These are phyloP conservation scores for Rhizophagus clarus DNA, from an alignment of 192 early-diverging fungal genomes.

Conservation along the genomic window DNA sequence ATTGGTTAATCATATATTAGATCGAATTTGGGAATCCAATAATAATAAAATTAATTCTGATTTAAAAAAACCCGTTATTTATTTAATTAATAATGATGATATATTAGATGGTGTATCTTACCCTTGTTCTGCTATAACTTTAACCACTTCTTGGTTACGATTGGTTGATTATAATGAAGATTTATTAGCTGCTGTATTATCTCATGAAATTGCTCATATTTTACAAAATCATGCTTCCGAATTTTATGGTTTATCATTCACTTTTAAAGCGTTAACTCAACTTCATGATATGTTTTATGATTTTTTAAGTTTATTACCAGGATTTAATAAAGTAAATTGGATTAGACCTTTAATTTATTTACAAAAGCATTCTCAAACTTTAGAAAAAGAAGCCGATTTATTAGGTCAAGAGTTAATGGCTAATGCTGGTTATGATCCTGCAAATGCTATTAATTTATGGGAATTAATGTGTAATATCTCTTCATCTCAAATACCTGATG, in stretches of 20 bases:
- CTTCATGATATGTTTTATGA: slow-evolving; percentile 4
- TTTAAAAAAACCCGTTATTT: not conserved
- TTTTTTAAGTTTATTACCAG: slow-evolving; percentile 29
- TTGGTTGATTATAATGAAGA: slow-evolving; percentile 47
- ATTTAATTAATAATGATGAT: slow-evolving; percentile 20
- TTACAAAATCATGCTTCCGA: slow-evolving; percentile 62
- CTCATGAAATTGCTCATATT: slow-evolving; percentile 60
- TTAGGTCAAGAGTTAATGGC: slow-evolving; percentile 56
- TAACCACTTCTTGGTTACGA: slow-evolving; percentile 28
- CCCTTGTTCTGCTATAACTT: slow-evolving; percentile 18
- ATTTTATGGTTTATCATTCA: slow-evolving; percentile 53
- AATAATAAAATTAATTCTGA: not conserved
- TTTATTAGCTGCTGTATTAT: slow-evolving; percentile 52
- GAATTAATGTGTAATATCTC: slow-evolving; percentile 44
- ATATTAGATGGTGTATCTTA: slow-evolving; percentile 25
- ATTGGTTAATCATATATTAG: not conserved
- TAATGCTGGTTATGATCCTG: slow-evolving; percentile 59
- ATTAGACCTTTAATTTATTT: slow-evolving; percentile 34
- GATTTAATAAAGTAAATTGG: slow-evolving; percentile 31
- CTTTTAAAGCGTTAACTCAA: slow-evolving; percentile 46
- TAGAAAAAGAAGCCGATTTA: slow-evolving; percentile 53
- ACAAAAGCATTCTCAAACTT: slow-evolving; percentile 39
- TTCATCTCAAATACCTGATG: not conserved
- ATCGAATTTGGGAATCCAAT: not conserved
- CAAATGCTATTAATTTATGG: slow-evolving; percentile 53